Conservation (phyloP, 768 basidiomycete species). For the Mycena metata region DNA sequence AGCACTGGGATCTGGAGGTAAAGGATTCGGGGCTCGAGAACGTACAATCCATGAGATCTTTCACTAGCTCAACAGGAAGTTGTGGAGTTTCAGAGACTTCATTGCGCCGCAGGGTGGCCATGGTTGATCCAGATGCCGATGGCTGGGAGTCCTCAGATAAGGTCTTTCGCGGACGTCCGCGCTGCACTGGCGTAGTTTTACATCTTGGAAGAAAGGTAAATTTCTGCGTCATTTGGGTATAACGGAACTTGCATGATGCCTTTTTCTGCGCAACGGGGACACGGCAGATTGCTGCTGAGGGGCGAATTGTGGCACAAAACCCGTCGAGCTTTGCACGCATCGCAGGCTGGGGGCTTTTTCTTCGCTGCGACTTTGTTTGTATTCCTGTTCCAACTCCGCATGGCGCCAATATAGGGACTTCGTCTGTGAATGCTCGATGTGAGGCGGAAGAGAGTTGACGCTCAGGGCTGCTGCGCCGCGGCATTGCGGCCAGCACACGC, state of each 20-base stretch:
- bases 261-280: conserved; percentile 28
- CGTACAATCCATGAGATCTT: conserved; percentile 25
- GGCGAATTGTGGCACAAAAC: conserved; percentile 31
- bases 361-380: too few species aligned
- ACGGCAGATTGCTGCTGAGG: too few species aligned
- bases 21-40: not conserved
- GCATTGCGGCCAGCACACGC: too few species aligned
- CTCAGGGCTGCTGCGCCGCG: too few species aligned
- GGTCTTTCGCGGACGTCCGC: conserved; percentile 20
- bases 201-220: conserved; percentile 6
- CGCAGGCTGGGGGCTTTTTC: conserved; percentile 22
- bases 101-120: not conserved
- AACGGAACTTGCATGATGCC: conserved; percentile 7
- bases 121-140: not conserved
- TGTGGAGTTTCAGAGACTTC: not conserved
- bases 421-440: too few species aligned
- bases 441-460: too few species aligned
- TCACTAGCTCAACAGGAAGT: conserved; percentile 16
- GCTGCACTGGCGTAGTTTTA: conserved; percentile 17
- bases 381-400: too few species aligned
- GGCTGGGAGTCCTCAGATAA: not conserved
- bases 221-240: too few species aligned
- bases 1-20: too few species aligned
- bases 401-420: too few species aligned
- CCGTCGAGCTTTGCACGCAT: conserved; percentile 18